Evolutionary conservation across 805 yeast species (phyloP).

Genomic region (Wickerhamomyces bovis): DNA sequence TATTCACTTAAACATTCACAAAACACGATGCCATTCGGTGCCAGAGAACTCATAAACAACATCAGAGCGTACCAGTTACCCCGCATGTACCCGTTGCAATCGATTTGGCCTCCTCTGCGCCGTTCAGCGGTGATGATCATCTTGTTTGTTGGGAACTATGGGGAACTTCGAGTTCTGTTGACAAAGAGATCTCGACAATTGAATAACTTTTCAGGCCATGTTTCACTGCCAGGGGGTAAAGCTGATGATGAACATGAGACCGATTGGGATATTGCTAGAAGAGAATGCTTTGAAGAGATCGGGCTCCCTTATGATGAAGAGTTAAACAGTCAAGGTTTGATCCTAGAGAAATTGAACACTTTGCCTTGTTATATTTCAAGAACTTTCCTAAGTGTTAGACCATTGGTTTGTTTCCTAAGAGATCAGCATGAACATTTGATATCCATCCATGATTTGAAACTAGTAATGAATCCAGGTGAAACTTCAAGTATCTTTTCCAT

Average conservation of each 20-base stretch:
- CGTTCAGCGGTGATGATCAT: slow-evolving; percentile 77
- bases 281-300: slow-evolving; percentile 86
- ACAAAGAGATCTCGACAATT: slow-evolving; percentile 72
- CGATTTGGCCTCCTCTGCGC: slow-evolving; percentile 68
- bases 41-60: slow-evolving; percentile 13
- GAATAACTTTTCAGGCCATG: slow-evolving; percentile 79
- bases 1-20: neutral
- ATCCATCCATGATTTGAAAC: slow-evolving; percentile 28
- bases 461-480: slow-evolving; percentile 70
- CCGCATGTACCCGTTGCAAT: slow-evolving; percentile 21
- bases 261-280: slow-evolving; percentile 67
- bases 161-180: slow-evolving; percentile 71
- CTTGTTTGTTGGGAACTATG: slow-evolving; percentile 63
- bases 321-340: slow-evolving; percentile 43
- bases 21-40: neutral
- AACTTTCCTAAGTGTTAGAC: slow-evolving; percentile 77
- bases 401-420: slow-evolving; percentile 64
- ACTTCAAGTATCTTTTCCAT: slow-evolving; percentile 64
- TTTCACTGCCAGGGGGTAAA: slow-evolving; percentile 91
- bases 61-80: slow-evolving; percentile 13
- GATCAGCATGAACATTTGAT: slow-evolving; percentile 12
- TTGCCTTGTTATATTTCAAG: slow-evolving; percentile 80
- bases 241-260: slow-evolving; percentile 64
- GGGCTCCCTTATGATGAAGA: slow-evolving; percentile 53
- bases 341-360: slow-evolving; percentile 51